These are phyloP conservation scores for Jatropha curcas DNA, from an alignment of 345 rosid genomes.

Conservation along the genomic window DNA sequence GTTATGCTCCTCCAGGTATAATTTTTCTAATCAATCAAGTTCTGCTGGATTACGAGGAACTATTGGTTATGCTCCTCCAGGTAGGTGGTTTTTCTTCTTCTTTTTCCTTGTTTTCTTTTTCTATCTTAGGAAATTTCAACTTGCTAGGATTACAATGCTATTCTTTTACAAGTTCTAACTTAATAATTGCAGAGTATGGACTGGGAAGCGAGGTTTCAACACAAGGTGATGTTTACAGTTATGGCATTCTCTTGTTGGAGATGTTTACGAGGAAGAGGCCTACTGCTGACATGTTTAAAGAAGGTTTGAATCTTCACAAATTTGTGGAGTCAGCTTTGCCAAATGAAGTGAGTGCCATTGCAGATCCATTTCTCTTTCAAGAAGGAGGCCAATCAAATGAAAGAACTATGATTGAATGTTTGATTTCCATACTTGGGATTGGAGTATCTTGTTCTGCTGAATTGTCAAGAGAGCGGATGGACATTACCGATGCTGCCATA, in stretches of 20 bases:
- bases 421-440: slow-evolving; percentile 9
- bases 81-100: too few species aligned
- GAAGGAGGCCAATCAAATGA: background rate
- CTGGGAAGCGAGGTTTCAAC: background rate
- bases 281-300: background rate
- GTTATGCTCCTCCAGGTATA: slow-evolving; percentile 24
- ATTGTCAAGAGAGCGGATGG: slow-evolving; percentile 6
- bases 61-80: slow-evolving; percentile 31
- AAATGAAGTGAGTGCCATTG: background rate
- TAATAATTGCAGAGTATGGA: background rate
- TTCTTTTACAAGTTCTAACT: too few species aligned
- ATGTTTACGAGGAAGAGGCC: background rate
- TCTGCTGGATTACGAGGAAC: slow-evolving; percentile 28
- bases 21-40: background rate
- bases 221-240: background rate
- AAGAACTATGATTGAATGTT: background rate
- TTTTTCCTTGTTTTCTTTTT: too few species aligned
- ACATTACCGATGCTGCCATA: background rate
- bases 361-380: slow-evolving; percentile 7
- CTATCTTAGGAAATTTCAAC: too few species aligned
- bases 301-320: background rate
- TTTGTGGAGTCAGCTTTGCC: background rate
- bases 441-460: slow-evolving; percentile 4
- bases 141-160: too few species aligned
- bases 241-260: slow-evolving; percentile 3